A percentile compares a stretch with the other conserved stretches of the same genome.
These are phyloP conservation scores for Lindgomyces ingoldianus DNA, from an alignment of 495 filamentous ascomycete species.

Conservation along the genomic window DNA sequence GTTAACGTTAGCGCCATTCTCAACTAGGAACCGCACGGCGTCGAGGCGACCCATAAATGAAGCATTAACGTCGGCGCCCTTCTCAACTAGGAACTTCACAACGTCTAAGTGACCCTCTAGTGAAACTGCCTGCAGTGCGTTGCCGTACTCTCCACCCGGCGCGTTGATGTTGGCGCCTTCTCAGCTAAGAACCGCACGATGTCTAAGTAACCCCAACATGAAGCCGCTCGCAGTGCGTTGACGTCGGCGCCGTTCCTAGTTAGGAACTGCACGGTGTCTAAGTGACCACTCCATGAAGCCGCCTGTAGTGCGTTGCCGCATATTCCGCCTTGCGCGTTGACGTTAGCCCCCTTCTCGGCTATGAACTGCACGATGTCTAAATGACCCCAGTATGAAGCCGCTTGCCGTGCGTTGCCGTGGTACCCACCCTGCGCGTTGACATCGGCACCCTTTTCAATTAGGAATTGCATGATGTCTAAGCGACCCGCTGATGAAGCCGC, in stretches of 20 bases:
- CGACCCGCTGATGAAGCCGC: background rate
- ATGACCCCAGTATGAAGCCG: background rate
- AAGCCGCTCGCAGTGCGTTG: background rate
- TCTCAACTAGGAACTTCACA: background rate
- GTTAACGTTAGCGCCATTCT: constrained; percentile 35
- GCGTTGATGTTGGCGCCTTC: background rate
- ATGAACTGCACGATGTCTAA: background rate
- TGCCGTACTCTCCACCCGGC: background rate
- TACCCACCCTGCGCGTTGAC: background rate
- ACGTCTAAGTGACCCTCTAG: background rate
- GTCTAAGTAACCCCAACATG: background rate
- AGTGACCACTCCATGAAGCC: background rate
- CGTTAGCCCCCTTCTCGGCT: background rate
- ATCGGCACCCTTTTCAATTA: background rate
- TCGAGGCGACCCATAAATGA: too few relatives aligned
- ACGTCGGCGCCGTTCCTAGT: background rate
- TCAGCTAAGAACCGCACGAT: background rate
- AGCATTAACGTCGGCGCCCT: background rate
- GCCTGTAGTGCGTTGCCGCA: background rate
- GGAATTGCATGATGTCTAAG: background rate
- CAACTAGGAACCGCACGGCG: too few relatives aligned
- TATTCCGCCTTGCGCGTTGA: background rate
- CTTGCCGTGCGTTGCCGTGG: background rate
- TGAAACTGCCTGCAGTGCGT: background rate
- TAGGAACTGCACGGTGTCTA: background rate